These are phyloP conservation scores for Cupressus sempervirens DNA, from an alignment of 75 land plant genomes.

Conservation along the genomic window DNA sequence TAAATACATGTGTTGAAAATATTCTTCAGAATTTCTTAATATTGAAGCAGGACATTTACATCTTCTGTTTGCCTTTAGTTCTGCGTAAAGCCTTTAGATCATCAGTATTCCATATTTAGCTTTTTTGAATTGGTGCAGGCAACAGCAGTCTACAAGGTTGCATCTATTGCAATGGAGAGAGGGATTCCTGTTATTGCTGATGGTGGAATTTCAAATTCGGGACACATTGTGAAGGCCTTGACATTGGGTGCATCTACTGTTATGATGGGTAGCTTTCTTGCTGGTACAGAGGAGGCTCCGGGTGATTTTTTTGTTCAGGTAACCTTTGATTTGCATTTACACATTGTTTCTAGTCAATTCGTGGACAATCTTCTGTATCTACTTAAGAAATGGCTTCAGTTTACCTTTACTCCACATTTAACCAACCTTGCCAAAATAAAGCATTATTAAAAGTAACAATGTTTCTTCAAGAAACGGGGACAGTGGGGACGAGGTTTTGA, in stretches of 20 bases:
- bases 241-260: slow-evolving; percentile 92
- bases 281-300: slow-evolving; percentile 93
- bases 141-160: slow-evolving; percentile 93
- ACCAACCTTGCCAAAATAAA: neutral
- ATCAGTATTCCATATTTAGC: neutral
- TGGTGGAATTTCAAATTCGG: slow-evolving; percentile 95
- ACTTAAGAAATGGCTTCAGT: neutral
- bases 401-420: neutral
- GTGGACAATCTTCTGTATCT: neutral
- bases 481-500: too few relatives aligned
- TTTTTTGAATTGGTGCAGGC: slow-evolving; percentile 43
- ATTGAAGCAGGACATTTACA: neutral
- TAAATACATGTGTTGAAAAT: neutral
- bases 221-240: slow-evolving; percentile 95
- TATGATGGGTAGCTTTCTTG: slow-evolving; percentile 99
- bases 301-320: slow-evolving; percentile 69
- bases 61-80: neutral
- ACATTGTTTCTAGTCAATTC: neutral
- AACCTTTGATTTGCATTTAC: neutral
- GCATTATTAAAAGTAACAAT: neutral
- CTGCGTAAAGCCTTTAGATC: neutral
- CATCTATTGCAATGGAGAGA: slow-evolving; percentile 56
- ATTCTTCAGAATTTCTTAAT: neutral
- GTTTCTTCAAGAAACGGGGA: too few relatives aligned
- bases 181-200: slow-evolving; percentile 94